phyloP scores from a whole-genome alignment of 2,329 filamentous ascomycete genomes.

The Pseudogymnoascus sp. region DNA sequence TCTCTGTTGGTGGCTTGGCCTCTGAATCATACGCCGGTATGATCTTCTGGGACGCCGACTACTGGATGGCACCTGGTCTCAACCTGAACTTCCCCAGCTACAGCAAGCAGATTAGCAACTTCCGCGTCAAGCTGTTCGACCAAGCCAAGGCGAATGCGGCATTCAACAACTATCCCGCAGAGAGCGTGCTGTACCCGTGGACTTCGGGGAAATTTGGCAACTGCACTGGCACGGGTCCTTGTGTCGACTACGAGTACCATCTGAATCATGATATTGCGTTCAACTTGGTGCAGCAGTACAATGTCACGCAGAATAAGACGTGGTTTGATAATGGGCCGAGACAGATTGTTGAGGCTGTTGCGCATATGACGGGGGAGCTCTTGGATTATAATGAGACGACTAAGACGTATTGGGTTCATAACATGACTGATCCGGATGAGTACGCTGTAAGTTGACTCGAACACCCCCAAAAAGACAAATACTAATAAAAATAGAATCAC shows the following conservation, averaged over 20 bases:
- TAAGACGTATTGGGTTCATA: constrained; percentile 41
- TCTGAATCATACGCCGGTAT: constrained; percentile 60
- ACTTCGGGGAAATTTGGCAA: constrained; percentile 60
- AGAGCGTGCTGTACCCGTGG: constrained; percentile 59
- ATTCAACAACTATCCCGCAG: constrained; percentile 49
- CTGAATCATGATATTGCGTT: constrained; percentile 62
- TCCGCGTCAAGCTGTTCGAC: constrained; percentile 47
- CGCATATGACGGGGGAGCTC: constrained; percentile 52
- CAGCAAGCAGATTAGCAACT: constrained; percentile 55
- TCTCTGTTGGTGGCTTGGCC: constrained; percentile 58
- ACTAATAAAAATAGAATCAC: constrained; percentile 21
- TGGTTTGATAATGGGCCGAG: constrained; percentile 39
- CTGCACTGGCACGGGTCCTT: constrained; percentile 54
- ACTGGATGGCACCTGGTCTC: constrained; percentile 45
- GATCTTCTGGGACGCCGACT: constrained; percentile 34
- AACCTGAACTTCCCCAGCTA: constrained; percentile 55
- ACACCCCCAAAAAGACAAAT: too few relatives aligned
- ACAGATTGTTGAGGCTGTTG: constrained; percentile 56
- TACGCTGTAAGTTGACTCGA: constrained; percentile 33
- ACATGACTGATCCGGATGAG: constrained; percentile 59
- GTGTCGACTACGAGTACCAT: constrained; percentile 66
- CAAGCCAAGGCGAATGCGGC: constrained; percentile 54
- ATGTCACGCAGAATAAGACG: constrained; percentile 28
- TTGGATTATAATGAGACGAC: constrained; percentile 50
- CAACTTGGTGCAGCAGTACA: constrained; percentile 27